A percentile compares a stretch with the other conserved stretches of the same genome.
These are phyloP conservation scores for Lasiosphaeris hirsuta DNA, from an alignment of 495 filamentous ascomycete genomes.

Conservation along the genomic window DNA sequence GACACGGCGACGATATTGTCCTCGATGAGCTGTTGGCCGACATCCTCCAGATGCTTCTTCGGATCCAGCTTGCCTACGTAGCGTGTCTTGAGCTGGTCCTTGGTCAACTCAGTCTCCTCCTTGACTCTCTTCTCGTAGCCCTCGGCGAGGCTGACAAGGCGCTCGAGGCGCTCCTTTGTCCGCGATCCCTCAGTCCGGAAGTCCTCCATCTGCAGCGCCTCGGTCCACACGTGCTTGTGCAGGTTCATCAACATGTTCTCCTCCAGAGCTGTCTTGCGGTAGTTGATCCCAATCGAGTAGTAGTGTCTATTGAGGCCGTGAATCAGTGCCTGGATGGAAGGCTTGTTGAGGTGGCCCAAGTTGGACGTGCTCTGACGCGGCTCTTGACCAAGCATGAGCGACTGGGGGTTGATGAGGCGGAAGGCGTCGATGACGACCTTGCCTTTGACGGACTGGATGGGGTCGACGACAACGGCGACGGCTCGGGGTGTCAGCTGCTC, in stretches of 20 bases:
- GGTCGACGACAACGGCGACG: conserved; percentile 95
- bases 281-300: conserved; percentile 97
- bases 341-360: conserved; percentile 96
- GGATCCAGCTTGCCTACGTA: conserved; percentile 98
- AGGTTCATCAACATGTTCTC: conserved; percentile 99
- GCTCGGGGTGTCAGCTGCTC: conserved; percentile 94
- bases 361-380: conserved; percentile 98
- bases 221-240: conserved; percentile 99
- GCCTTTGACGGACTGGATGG: conserved; percentile 98
- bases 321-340: conserved; percentile 97
- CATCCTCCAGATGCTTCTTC: conserved; percentile 97
- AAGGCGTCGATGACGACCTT: conserved; percentile 99
- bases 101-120: conserved; percentile 94
- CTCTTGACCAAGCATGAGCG: conserved; percentile 97
- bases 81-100: conserved; percentile 97
- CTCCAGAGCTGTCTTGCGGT: conserved; percentile 94
- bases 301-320: conserved; percentile 98
- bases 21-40: conserved; percentile 93
- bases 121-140: conserved; percentile 98
- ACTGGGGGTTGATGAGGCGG: conserved; percentile 97
- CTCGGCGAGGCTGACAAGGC: conserved; percentile 83
- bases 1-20: conserved; percentile 98
- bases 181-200: conserved; percentile 78
- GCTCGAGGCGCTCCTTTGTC: conserved; percentile 82
- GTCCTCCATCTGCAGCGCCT: conserved; percentile 94